phyloP scores from a whole-genome alignment of 83 land plant species.

The Larix sibirica region DNA sequence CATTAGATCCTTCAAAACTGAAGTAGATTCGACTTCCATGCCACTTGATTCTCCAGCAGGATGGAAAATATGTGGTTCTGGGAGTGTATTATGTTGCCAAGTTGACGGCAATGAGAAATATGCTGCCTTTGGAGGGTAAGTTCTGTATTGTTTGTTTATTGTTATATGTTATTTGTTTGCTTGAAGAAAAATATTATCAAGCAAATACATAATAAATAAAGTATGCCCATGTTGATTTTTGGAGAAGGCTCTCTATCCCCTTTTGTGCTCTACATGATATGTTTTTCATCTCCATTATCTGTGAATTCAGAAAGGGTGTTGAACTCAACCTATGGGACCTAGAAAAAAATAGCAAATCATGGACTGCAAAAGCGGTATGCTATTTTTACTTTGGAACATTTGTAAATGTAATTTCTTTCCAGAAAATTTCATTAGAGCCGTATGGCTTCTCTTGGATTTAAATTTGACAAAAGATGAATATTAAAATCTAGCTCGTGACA shows the following conservation, averaged over 20 bases:
- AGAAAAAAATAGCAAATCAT: conserved; percentile 34
- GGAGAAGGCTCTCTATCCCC: background rate
- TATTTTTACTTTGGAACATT: background rate
- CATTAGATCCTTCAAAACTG: conserved; percentile 25
- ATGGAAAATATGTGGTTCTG: conserved; percentile 53
- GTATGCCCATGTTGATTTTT: background rate
- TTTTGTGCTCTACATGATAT: background rate
- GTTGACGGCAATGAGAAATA: conserved; percentile 58
- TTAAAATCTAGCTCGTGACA: background rate
- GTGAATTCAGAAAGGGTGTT: conserved; percentile 58
- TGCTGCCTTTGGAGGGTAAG: conserved; percentile 78
- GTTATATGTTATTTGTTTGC: background rate
- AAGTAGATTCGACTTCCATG: background rate
- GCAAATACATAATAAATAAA: background rate
- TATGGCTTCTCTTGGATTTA: background rate
- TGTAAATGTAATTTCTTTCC: background rate
- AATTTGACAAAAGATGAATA: background rate
- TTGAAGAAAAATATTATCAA: background rate
- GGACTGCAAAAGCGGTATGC: conserved; percentile 73
- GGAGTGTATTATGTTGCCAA: conserved; percentile 49
- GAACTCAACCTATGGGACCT: conserved; percentile 77
- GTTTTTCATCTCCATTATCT: background rate
- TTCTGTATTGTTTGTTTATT: conserved; percentile 10
- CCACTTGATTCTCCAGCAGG: conserved; percentile 18
- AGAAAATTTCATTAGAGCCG: background rate